These are phyloP conservation scores for Penicillium occitanis DNA, from an alignment of 2,329 filamentous ascomycete species.

Conservation along the genomic window DNA sequence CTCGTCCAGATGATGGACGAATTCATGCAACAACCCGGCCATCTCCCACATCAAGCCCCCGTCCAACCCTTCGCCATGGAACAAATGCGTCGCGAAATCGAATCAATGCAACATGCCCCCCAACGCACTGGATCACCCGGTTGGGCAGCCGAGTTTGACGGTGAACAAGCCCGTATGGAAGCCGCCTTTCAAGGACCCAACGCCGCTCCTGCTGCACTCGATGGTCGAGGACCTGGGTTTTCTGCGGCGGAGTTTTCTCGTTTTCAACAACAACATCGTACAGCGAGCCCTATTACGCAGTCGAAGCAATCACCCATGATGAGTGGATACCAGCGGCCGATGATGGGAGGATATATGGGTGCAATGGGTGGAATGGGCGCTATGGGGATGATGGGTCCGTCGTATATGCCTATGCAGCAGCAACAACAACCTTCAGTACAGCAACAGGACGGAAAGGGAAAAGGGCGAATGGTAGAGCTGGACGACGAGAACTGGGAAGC, in stretches of 20 bases:
- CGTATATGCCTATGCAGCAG: conserved; percentile 45
- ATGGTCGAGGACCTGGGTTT: conserved; percentile 60
- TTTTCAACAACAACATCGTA: conserved; percentile 73
- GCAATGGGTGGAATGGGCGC: conserved; percentile 47
- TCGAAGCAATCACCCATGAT: conserved; percentile 61
- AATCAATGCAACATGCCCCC: conserved; percentile 51
- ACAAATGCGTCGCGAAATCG: conserved; percentile 63
- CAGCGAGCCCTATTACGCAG: conserved; percentile 55
- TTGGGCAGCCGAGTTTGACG: conserved; percentile 66
- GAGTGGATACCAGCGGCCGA: conserved; percentile 50
- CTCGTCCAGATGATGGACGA: conserved; percentile 78
- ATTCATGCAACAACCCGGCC: conserved; percentile 70
- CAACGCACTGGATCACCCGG: conserved; percentile 55
- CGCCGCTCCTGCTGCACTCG: conserved; percentile 30
- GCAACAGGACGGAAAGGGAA: conserved; percentile 67
- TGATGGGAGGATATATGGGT: conserved; percentile 47
- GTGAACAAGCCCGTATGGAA: conserved; percentile 68
- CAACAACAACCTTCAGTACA: conserved; percentile 49
- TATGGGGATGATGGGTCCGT: conserved; percentile 48
- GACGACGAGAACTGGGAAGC: conserved; percentile 95
- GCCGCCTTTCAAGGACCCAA: conserved; percentile 59
- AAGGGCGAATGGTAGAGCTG: conserved; percentile 78
- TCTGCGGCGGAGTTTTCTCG: conserved; percentile 81
- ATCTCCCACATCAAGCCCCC: conserved; percentile 54
- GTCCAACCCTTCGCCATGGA: conserved; percentile 65